Conservation (phyloP, 768 basidiomycete species). For the Kwoniella dejecticola region DNA sequence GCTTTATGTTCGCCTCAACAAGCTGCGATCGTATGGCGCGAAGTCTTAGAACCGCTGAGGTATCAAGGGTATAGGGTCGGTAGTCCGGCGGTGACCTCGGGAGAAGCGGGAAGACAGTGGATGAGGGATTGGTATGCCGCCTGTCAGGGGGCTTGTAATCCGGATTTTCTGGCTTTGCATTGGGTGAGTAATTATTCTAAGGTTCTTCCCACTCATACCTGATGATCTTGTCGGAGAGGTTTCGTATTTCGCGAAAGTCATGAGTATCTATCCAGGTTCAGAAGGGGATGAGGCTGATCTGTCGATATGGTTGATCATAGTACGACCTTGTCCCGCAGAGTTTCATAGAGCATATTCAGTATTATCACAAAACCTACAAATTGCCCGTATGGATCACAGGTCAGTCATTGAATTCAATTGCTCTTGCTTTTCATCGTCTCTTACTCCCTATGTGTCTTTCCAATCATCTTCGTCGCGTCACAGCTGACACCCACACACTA, state of each 20-base stretch:
- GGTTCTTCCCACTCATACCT: no score
- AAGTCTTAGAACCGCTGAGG: slow-evolving; percentile 62
- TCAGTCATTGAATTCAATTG: no score
- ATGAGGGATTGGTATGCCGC: slow-evolving; percentile 61
- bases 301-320: slow-evolving; percentile 56
- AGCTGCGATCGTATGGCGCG: slow-evolving; percentile 62
- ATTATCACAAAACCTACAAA: slow-evolving; percentile 63
- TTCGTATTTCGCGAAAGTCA: no score
- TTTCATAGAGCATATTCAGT: slow-evolving; percentile 62
- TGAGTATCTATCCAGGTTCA: no score
- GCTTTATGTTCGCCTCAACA: slow-evolving; percentile 61
- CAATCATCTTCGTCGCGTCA: no score
- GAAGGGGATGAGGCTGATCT: neutral
- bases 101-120: slow-evolving; percentile 63
- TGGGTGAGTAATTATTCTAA: slow-evolving; percentile 42
- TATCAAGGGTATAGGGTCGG: slow-evolving; percentile 60
- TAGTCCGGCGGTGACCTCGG: slow-evolving; percentile 63
- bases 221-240: no score
- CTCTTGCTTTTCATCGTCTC: no score
- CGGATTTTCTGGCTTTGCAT: slow-evolving; percentile 66
- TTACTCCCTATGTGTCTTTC: no score
- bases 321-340: slow-evolving; percentile 64
- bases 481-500: no score
- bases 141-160: slow-evolving; percentile 62
- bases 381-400: slow-evolving; percentile 65